These are phyloP conservation scores for Fusarium piperis DNA, from an alignment of 2,329 filamentous ascomycete genomes.

Conservation along the genomic window DNA sequence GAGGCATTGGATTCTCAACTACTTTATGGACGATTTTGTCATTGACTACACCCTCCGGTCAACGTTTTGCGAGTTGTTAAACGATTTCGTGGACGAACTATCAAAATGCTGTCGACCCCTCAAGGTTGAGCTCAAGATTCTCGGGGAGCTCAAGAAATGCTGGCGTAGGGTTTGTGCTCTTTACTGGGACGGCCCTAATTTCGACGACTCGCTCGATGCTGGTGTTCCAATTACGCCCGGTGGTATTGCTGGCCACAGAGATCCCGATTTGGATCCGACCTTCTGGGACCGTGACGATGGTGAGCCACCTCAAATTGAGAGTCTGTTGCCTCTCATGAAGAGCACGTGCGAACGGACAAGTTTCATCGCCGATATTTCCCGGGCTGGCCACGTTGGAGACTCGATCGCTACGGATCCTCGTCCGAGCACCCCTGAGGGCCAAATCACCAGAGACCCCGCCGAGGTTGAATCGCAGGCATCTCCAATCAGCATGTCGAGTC, in stretches of 20 bases:
- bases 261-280: conserved; percentile 63
- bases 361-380: conserved; percentile 59
- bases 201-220: conserved; percentile 68
- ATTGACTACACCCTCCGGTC: conserved; percentile 76
- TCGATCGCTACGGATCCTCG: conserved; percentile 56
- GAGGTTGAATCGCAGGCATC: conserved; percentile 49
- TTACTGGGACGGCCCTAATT: conserved; percentile 84
- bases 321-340: conserved; percentile 46
- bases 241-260: conserved; percentile 71
- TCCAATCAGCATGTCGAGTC: conserved; percentile 66
- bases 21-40: conserved; percentile 95
- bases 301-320: conserved; percentile 57
- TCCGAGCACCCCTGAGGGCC: conserved; percentile 59
- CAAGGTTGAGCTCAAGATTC: conserved; percentile 79
- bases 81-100: conserved; percentile 70
- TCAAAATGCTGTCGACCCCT: conserved; percentile 54
- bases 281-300: conserved; percentile 61
- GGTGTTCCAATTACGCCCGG: conserved; percentile 79
- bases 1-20: conserved; percentile 97
- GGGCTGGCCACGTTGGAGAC: conserved; percentile 57
- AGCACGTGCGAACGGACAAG: conserved; percentile 44
- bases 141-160: conserved; percentile 95
- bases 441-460: conserved; percentile 33
- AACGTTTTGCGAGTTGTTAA: conserved; percentile 84
- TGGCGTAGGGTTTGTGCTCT: conserved; percentile 91